Conservation (phyloP, 2,329 filamentous ascomycete species). For the Purpureocillium takamizusanense region DNA sequence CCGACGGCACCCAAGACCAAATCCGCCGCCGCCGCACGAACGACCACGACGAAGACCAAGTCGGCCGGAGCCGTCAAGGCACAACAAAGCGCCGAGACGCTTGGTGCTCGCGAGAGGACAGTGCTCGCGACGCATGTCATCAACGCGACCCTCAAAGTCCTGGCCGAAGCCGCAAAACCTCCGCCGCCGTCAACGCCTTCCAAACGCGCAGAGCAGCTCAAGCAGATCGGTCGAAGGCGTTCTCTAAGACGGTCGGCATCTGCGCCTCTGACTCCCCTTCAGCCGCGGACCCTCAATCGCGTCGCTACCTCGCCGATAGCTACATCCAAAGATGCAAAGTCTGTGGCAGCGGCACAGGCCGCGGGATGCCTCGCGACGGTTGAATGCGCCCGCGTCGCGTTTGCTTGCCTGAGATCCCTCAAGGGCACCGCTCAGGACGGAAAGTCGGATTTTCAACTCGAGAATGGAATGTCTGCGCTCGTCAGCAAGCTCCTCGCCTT, state of each 20-base stretch:
- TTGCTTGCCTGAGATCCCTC: constrained; percentile 51
- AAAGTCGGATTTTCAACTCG: constrained; percentile 58
- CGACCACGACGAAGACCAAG: constrained; percentile 13
- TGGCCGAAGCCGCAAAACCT: constrained; percentile 57
- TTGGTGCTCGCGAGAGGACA: constrained; percentile 44
- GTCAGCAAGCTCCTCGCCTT: constrained; percentile 56
- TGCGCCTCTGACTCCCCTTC: constrained; percentile 51
- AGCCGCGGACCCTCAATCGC: constrained; percentile 52
- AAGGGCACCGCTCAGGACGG: constrained; percentile 44
- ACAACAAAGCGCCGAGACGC: constrained; percentile 16
- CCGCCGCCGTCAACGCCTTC: constrained; percentile 19
- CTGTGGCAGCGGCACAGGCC: constrained; percentile 19
- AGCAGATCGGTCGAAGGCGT: constrained; percentile 26
- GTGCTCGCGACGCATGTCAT: constrained; percentile 64
- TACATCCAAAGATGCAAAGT: constrained; percentile 21
- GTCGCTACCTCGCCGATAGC: constrained; percentile 43
- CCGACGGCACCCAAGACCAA: constrained; percentile 14
- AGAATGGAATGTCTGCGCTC: constrained; percentile 64
- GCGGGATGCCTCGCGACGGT: constrained; percentile 46
- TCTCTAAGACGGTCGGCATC: constrained; percentile 46
- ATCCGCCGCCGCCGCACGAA: constrained; percentile 8
- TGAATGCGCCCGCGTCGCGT: constrained; percentile 62
- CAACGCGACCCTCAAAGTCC: constrained; percentile 59
- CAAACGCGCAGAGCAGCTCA: constrained; percentile 22
- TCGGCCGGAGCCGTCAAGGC: constrained; percentile 10